Percentiles rank a stretch among this genome's conserved stretches.
These are phyloP conservation scores for Tylopilus sp. DNA, from an alignment of 768 basidiomycete species.

Conservation along the genomic window DNA sequence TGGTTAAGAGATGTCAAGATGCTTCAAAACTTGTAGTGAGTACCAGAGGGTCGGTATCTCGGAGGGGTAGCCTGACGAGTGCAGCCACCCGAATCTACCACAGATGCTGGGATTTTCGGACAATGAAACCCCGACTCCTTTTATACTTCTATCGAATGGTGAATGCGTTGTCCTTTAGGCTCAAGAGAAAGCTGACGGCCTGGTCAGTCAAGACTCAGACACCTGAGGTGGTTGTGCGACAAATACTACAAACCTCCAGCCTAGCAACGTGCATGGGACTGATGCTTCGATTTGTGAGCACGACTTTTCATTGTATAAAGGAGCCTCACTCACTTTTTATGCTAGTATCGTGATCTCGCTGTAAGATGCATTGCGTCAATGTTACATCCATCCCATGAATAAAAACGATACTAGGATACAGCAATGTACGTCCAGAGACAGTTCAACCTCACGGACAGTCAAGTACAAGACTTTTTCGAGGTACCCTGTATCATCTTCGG, in stretches of 20 bases:
- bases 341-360: constrained; percentile 41
- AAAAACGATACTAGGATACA: constrained; percentile 35
- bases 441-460: constrained; percentile 34
- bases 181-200: neutral
- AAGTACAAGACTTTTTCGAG: constrained; percentile 47
- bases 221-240: constrained; percentile 38
- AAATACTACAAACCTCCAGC: constrained; percentile 34
- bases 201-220: constrained; percentile 41
- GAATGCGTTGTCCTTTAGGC: neutral
- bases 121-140: constrained; percentile 43
- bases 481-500: constrained; percentile 18
- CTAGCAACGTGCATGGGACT: constrained; percentile 37
- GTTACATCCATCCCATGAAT: neutral
- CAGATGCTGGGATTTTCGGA: constrained; percentile 51
- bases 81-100: constrained; percentile 50
- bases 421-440: constrained; percentile 43
- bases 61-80: neutral
- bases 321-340: neutral
- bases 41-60: neutral
- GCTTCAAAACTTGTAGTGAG: constrained; percentile 49
- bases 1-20: constrained; percentile 51
- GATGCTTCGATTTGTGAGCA: constrained; percentile 33
- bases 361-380: constrained; percentile 17
- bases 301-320: neutral
- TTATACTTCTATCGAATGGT: constrained; percentile 53